phyloP scores from a whole-genome alignment of 345 rosid genomes.

The Eucalyptus urophylla region DNA sequence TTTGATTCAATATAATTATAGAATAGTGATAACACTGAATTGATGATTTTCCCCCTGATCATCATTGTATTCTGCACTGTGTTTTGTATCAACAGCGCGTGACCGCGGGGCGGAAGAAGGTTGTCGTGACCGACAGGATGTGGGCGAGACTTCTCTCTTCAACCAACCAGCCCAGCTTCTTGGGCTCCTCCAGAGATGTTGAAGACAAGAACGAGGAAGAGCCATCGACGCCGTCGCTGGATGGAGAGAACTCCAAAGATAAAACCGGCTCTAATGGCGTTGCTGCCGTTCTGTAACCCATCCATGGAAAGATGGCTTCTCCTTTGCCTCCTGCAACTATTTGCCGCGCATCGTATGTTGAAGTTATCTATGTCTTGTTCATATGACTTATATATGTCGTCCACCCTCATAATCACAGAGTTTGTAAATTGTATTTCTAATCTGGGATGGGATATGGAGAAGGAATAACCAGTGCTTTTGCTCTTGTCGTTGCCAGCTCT shows the following conservation, averaged over 20 bases:
- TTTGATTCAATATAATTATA: neutral
- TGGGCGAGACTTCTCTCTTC: conserved; percentile 77
- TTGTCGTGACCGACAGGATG: conserved; percentile 79
- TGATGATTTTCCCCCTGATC: neutral
- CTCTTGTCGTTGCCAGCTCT: neutral
- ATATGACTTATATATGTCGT: neutral
- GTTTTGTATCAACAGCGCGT: conserved; percentile 28
- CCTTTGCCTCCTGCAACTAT: neutral
- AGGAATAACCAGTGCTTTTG: neutral
- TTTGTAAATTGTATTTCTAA: neutral
- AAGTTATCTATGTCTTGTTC: neutral
- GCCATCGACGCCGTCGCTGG: neutral
- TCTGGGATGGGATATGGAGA: neutral
- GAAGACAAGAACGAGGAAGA: neutral
- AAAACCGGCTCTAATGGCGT: neutral
- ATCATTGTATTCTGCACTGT: neutral
- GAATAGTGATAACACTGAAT: neutral
- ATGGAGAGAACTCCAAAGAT: neutral
- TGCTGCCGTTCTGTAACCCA: neutral
- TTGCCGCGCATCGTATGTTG: neutral
- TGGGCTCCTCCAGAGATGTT: conserved; percentile 10
- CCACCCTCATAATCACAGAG: neutral
- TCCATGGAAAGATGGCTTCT: neutral
- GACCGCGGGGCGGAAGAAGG: conserved; percentile 44
- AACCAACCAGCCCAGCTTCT: conserved; percentile 73